A percentile compares a stretch with the other conserved stretches of the same genome.
phyloP scores from a whole-genome alignment of 2,329 filamentous ascomycete genomes.

The Elsinoe necatrix region DNA sequence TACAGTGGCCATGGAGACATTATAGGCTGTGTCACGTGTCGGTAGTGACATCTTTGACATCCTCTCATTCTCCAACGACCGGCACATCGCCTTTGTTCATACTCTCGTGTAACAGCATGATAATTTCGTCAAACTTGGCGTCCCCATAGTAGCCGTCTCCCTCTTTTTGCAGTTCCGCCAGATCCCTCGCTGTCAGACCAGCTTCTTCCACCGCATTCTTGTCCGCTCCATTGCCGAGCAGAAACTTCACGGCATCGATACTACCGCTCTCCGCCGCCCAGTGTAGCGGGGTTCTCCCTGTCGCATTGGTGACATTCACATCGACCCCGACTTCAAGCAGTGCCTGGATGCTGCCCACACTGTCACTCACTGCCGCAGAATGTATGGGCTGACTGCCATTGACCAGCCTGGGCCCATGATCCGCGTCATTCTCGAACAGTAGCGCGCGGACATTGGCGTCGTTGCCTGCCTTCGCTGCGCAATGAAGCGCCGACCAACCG shows the following conservation, averaged over 20 bases:
- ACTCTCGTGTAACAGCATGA: neutral
- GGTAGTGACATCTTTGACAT: no score
- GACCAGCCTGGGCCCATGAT: neutral
- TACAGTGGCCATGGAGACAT: no score
- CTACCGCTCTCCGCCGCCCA: neutral
- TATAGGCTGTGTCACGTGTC: no score
- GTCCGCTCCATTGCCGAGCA: neutral
- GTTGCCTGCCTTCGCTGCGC: neutral
- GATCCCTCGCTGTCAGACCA: neutral
- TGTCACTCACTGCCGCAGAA: neutral
- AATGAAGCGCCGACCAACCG: neutral
- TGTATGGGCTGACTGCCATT: constrained; percentile 1
- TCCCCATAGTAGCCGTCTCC: neutral
- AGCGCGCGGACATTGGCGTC: neutral
- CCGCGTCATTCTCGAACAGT: neutral
- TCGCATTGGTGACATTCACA: neutral
- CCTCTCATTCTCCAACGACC: no score
- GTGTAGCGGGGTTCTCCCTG: neutral
- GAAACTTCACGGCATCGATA: neutral
- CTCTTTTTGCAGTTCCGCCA: neutral
- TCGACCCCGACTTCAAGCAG: neutral
- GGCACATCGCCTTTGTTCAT: no score
- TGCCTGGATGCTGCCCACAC: neutral
- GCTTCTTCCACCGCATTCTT: neutral
- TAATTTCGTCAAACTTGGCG: neutral